Evolutionary conservation across 768 basidiomycete species (phyloP).

Genomic region (Rhodotorula toruloides): DNA sequence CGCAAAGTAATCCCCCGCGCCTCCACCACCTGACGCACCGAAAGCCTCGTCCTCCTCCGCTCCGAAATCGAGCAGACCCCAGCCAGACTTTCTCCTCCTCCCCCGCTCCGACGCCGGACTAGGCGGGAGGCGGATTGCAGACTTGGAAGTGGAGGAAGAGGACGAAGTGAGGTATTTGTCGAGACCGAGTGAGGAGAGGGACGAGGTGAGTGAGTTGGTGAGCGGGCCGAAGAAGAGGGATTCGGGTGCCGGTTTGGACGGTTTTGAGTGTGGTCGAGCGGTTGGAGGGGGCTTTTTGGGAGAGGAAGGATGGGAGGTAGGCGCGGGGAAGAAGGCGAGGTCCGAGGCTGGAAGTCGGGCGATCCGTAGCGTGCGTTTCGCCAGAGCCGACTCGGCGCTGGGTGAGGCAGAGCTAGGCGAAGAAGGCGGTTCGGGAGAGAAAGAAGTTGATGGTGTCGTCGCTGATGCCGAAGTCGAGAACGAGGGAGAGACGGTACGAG

Average conservation of each 20-base stretch:
- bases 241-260: neutral
- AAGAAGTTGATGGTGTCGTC: neutral
- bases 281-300: neutral
- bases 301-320: constrained; percentile 1
- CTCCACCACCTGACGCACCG: neutral
- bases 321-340: constrained; percentile 31
- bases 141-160: neutral
- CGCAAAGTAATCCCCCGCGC: neutral
- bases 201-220: neutral
- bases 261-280: neutral
- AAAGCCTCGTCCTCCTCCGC: constrained; percentile 12
- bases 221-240: constrained; percentile 24
- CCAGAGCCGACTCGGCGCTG: neutral
- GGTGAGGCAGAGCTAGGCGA: neutral
- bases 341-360: constrained; percentile 16
- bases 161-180: neutral
- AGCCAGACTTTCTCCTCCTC: neutral
- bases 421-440: neutral
- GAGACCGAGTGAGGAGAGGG: neutral
- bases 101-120: neutral
- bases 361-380: constrained; percentile 25
- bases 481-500: constrained; percentile 2
- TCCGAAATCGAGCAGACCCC: constrained; percentile 13
- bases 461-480: neutral
- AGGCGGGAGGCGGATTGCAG: neutral